Base-by-base conservation (phyloP, 2,329 filamentous ascomycete species). In the Neoascochyta sp. region DNA sequence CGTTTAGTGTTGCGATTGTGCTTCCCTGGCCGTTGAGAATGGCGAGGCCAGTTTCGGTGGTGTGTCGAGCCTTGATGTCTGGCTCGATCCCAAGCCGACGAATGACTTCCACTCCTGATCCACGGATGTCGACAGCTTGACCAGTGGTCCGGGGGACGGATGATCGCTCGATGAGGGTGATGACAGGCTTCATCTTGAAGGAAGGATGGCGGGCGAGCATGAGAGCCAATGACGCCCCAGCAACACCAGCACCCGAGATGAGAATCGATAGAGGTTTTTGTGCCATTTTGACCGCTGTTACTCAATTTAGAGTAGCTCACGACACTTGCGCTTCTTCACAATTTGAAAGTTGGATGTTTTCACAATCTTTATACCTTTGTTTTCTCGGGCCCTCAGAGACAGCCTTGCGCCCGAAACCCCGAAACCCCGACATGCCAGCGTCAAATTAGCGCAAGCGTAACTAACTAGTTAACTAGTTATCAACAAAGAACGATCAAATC, bases 101-200 rank as follows among this genome's bases (percentile, higher is more conserved):
- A 24, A 71, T 64, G 9, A 69, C 53, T 5, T 64, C 51, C 10
- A 70, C 52, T 1, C 62, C 68, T 4, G 58, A 43, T 2, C 57
- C 65, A 16, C 68, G 66, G 3, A 72, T 60, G 38, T 73, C 69
- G 22, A 72, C 50, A 12, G 67, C 60, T 35, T 69, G 66, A 2
- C 69, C 69, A 14, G 63, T 62, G 4, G 50, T 53, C 9, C 66
- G 57, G 9, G 64, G 58, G 10, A 39, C 27, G 1, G 65, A 39
- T 2, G 63, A 62, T 11, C 66, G 64, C 33, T 72, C 69, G 10
- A 72, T 43, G 20, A 73, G 49, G 4, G 67, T 70, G 40, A 70
- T 62, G 32, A 39, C 44, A 8, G 61, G 57, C 24, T 43, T 43
- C 24, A 46, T 43, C 46, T 43, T 43, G 26, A 47, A 47, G 4